A percentile compares a stretch with the other conserved stretches of the same genome.
Evolutionary conservation across 805 yeast genomes (phyloP).

Genomic region (Sugiyamaella boreocaroliniensis): DNA sequence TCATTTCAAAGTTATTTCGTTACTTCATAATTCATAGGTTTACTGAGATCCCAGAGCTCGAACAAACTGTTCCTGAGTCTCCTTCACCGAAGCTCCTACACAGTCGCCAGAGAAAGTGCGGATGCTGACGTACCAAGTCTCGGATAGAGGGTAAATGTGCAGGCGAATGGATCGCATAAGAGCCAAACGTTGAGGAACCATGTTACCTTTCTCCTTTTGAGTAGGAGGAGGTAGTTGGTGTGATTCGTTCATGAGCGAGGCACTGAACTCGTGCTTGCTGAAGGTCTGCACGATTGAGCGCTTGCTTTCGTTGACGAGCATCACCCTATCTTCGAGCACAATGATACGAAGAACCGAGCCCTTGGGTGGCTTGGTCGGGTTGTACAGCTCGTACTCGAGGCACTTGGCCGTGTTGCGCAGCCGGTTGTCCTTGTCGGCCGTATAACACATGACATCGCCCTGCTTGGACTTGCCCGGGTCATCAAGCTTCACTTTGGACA

Average conservation of each 20-base stretch:
- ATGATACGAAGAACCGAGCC: constrained; percentile 11
- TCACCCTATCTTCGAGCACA: constrained; percentile 9
- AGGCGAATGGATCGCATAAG: neutral
- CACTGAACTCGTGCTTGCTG: neutral
- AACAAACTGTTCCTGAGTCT: neutral
- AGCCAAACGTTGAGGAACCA: neutral
- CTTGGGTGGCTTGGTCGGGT: constrained; percentile 4
- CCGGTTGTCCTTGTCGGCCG: neutral
- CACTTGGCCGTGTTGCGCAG: constrained; percentile 5
- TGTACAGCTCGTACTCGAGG: constrained; percentile 3
- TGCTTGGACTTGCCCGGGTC: constrained; percentile 7
- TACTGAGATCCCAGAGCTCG: neutral
- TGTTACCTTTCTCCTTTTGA: neutral
- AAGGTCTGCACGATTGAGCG: constrained; percentile 1
- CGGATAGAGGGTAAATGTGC: neutral
- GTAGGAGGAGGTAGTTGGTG: neutral
- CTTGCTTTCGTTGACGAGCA: constrained; percentile 11
- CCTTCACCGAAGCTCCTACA: neutral
- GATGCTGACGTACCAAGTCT: neutral
- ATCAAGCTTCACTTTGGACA: constrained; percentile 11
- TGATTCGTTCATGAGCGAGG: neutral
- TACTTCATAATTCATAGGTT: neutral
- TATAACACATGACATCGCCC: constrained; percentile 14
- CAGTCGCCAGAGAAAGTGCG: neutral
- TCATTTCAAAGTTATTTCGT: neutral